Evolutionary conservation across 2,329 filamentous ascomycete species (phyloP).

Genomic region (Colletotrichum sp.): DNA sequence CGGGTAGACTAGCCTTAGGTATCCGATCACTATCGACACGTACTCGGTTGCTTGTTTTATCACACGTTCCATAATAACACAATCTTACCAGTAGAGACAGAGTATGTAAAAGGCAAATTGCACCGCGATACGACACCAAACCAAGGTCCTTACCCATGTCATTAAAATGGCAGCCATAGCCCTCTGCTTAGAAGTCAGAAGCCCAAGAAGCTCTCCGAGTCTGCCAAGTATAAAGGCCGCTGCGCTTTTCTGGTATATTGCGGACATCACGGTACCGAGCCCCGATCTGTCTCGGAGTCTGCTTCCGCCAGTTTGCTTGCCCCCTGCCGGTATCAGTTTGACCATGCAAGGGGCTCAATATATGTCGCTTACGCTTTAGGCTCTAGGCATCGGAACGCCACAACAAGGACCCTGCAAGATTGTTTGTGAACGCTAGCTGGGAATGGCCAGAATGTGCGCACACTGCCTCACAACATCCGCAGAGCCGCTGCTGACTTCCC

Average conservation of each 20-base stretch:
- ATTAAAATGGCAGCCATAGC: not conserved
- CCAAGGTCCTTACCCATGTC: not conserved
- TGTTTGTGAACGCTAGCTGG: not conserved
- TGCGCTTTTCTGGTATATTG: not conserved
- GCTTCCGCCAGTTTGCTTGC: not conserved
- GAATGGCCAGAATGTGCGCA: not conserved
- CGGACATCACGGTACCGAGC: not conserved
- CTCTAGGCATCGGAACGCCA: not conserved
- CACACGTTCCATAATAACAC: not conserved
- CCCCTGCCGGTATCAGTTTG: not conserved
- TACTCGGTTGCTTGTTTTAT: not conserved
- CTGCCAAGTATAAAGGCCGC: not conserved
- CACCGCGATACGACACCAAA: not conserved
- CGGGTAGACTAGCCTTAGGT: not conserved
- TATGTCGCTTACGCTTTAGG: not conserved
- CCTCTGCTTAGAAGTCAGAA: not conserved
- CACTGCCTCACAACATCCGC: not conserved
- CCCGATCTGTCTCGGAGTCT: not conserved
- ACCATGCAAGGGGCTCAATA: not conserved
- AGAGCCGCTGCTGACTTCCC: not conserved
- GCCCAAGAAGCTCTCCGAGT: rapidly evolving
- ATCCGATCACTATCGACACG: not conserved
- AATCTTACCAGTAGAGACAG: not conserved
- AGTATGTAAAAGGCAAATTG: not conserved
- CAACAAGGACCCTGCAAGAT: not conserved